Conservation (phyloP, 1,139 yeast species). For the Blastobotrys illinoisensis region DNA sequence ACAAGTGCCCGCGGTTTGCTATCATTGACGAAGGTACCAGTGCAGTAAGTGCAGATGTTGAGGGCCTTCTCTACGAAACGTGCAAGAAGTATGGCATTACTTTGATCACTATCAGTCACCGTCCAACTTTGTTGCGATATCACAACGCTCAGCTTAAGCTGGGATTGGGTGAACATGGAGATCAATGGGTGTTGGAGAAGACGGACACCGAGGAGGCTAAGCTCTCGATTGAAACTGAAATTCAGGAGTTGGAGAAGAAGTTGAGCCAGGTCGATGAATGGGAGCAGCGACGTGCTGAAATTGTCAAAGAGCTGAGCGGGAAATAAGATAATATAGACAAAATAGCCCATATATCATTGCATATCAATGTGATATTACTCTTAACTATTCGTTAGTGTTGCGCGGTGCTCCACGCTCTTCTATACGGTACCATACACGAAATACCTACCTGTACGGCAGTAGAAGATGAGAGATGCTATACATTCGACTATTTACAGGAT, state of each 20-base stretch:
- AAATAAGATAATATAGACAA: slow-evolving; percentile 1
- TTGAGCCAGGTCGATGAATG: slow-evolving; percentile 30
- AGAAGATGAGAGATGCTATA: background rate
- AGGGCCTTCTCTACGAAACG: slow-evolving; percentile 77
- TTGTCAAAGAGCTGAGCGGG: slow-evolving; percentile 22
- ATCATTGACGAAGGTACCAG: slow-evolving; percentile 90
- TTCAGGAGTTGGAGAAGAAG: slow-evolving; percentile 27
- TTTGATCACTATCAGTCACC: slow-evolving; percentile 76
- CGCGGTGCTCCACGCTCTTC: no score
- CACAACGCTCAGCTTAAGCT: slow-evolving; percentile 63
- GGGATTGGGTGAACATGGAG: slow-evolving; percentile 54
- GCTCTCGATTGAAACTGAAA: slow-evolving; percentile 34
- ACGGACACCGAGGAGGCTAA: slow-evolving; percentile 29
- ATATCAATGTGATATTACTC: background rate
- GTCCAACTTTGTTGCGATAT: slow-evolving; percentile 79
- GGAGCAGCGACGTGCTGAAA: slow-evolving; percentile 31
- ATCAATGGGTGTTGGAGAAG: slow-evolving; percentile 40
- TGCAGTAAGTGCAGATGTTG: slow-evolving; percentile 89
- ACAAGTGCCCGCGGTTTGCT: slow-evolving; percentile 75
- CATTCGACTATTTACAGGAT: slow-evolving; percentile 1
- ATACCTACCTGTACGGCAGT: background rate
- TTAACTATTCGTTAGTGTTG: no score
- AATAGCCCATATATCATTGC: background rate
- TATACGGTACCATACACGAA: no score
- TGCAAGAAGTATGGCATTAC: slow-evolving; percentile 68